Base-by-base conservation (phyloP, 2,329 filamentous ascomycete species). In the Cytospora paraplurivora region DNA sequence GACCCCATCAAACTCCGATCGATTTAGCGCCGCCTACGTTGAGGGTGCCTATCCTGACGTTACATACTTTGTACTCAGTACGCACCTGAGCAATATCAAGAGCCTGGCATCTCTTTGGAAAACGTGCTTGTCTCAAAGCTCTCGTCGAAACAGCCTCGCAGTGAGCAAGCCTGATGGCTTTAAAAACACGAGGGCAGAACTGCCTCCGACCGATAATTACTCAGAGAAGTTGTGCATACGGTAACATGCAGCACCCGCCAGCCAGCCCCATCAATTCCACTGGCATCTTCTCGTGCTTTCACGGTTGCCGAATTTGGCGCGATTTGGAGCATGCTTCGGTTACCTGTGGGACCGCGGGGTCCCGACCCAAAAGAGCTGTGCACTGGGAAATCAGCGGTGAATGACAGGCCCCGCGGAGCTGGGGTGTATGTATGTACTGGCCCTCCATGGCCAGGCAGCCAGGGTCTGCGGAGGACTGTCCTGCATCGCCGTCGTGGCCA, bases 241-340 rank as follows among this genome's bases (percentile, higher is more conserved):
- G n/a, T 21, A 12, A 19, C 6, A 47, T 21, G 44, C 44, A 44
- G 41, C 44, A 21, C 44, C n/a, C 44, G 51, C 54, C 51, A 33
- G 59, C 47, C 51, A 61, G 32, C 51, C 38, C 54, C 59, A 54
- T 55, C 38, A 13, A 44, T 41, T 50, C 59, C 38, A 61, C 51
- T 50, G 51, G 38, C 59, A 38, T 7, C 15, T 55, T 61, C 37
- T 44, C 44, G 49, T 44, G 37, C 59, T 61, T 61, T 55, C 50
- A 62, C 38, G 54, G 56, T 63, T 65, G 56, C 63, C 63, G 63
- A 62, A 56, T 62, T 63, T 65, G 63, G 60, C 63, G 63, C 63
- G 60, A 21, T 51, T 17, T 33, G 38, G 32, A 19, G 41, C 41
- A 13, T 56, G 41, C 33, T 41, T 50, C 59, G 56, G 37, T 56